Base-by-base conservation (phyloP, 345 rosid species). In the Pelargonium nanum region DNA sequence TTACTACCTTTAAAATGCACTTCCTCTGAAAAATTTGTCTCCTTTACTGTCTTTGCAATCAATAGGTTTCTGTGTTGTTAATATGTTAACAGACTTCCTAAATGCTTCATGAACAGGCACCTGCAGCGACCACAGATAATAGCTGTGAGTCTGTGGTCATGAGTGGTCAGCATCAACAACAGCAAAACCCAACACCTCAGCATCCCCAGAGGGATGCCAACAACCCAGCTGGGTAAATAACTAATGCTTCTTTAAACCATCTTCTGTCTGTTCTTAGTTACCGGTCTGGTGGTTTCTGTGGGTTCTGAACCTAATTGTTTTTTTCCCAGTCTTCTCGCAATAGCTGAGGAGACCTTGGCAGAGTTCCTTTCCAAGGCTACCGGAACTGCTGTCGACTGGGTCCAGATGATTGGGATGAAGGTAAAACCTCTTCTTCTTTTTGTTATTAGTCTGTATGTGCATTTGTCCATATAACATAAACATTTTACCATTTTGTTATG, bases 381-480 rank as follows among this genome's bases (percentile, higher is more conserved):
- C 34, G 98, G 98, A 81, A 92, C 97, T 81, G 97, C 98, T 87
- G 89, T 92, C 72, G 84, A 92, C 83, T 92, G 98, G 98, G 98
- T 89, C 21, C 98, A 92, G 89, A 89, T 92, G 97, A 87, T 89
- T 85, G 98, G 98, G 95, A 92, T 92, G 98, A 92, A 92, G 98
- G 98, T 91, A 59, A 52, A 55, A 58, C 40, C 0, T 25, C 32
- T 56, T 57, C 17, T 8, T 4, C 19, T 32, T 59, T 5, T 28
- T 54, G 32, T 23, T 24, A 10, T 17, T 32, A 10, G 6, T 6
- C 13, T 20, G 26, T 40, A 5, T 24, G 21, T 48, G 56, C 25
- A 19, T n/a, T 0, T 0, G 1, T 59, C 55, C 4, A 23, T 52
- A 55, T 30, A 22, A 7, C 24, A 5, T n/a, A n/a, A n/a, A n/a